A percentile compares a stretch with the other conserved stretches of the same genome.
These are phyloP conservation scores for Saturnispora ahearnii DNA, from an alignment of 805 yeast genomes.

Conservation along the genomic window DNA sequence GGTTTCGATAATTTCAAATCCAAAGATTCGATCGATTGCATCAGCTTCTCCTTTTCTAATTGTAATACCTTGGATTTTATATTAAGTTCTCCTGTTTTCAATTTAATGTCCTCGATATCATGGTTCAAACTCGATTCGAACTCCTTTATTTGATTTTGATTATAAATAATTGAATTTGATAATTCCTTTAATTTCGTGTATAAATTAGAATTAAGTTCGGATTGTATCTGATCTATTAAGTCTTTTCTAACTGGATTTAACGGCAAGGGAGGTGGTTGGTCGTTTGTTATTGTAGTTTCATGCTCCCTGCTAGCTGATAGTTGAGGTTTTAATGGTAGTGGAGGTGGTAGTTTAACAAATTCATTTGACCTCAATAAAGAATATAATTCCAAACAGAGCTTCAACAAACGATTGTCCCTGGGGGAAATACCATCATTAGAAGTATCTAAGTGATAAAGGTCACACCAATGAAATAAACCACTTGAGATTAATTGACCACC, in stretches of 20 bases:
- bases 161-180: not conserved
- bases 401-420: constrained; percentile 22
- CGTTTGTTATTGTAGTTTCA: not conserved
- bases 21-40: not conserved
- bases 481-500: constrained; percentile 71
- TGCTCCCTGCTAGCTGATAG: not conserved
- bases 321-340: constrained; percentile 26
- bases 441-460: constrained; percentile 12
- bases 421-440: constrained; percentile 22
- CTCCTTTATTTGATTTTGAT: not conserved
- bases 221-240: not conserved
- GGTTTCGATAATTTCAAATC: not conserved
- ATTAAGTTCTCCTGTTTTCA: not conserved
- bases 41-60: not conserved
- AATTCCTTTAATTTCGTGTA: not conserved
- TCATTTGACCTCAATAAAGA: not conserved
- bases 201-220: not conserved
- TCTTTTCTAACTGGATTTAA: not conserved
- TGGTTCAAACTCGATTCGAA: not conserved
- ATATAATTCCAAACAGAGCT: constrained; percentile 15
- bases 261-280: constrained; percentile 4
- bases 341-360: constrained; percentile 13
- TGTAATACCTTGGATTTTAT: not conserved
- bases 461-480: constrained; percentile 48
- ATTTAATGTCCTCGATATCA: not conserved